A percentile compares a stretch with the other conserved stretches of the same genome.
These are phyloP conservation scores for Pleodorina starrii DNA, from an alignment of 139 green algal species.

Conservation along the genomic window DNA sequence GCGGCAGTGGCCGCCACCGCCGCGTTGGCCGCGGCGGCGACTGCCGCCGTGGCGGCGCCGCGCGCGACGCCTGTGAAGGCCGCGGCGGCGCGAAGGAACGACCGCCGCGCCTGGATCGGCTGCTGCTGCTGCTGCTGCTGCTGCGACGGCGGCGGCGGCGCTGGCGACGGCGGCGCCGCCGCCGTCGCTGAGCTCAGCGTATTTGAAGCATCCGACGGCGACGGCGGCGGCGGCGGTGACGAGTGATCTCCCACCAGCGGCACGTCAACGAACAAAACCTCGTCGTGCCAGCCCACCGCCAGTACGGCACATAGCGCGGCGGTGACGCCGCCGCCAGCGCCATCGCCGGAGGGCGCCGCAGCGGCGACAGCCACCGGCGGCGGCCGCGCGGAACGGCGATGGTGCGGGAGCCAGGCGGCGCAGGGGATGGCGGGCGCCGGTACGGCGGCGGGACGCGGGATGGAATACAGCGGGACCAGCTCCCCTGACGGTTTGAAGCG, in stretches of 20 bases:
- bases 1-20: conserved; percentile 6
- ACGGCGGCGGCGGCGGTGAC: neutral
- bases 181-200: neutral
- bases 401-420: conserved; percentile 60
- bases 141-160: neutral
- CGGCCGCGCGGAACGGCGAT: conserved; percentile 28
- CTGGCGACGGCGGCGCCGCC: neutral
- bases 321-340: neutral
- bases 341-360: neutral
- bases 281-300: conserved; percentile 59
- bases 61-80: conserved; percentile 26
- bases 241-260: conserved; percentile 69
- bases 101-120: neutral
- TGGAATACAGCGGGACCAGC: conserved; percentile 60
- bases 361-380: neutral
- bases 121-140: neutral
- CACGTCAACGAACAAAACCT: conserved; percentile 64
- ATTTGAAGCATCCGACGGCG: neutral
- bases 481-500: conserved; percentile 60
- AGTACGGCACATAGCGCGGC: conserved; percentile 49
- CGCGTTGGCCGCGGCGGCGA: neutral
- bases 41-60: conserved; percentile 33
- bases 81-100: conserved; percentile 28
- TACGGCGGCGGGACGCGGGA: conserved; percentile 50
- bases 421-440: conserved; percentile 8